Evolutionary conservation across 345 rosid genomes (phyloP).

Genomic region (Cardiospermum halicacabum): DNA sequence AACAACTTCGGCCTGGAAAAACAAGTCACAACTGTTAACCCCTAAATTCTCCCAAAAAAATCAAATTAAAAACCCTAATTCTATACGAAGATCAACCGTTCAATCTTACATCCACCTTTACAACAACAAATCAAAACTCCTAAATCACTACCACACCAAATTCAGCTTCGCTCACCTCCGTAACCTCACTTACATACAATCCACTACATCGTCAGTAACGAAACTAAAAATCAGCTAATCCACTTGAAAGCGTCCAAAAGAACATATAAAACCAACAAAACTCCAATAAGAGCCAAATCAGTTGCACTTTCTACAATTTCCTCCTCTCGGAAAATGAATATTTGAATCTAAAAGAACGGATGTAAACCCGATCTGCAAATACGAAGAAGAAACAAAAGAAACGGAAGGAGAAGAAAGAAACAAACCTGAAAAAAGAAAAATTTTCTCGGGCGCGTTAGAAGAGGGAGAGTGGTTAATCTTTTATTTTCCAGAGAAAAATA

Average conservation of each 20-base stretch:
- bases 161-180: not conserved
- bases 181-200: not conserved
- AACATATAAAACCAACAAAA: not conserved
- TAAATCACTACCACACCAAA: not conserved
- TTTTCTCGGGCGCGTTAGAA: not conserved
- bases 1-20: constrained; percentile 24
- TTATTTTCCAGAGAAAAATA: constrained; percentile 7
- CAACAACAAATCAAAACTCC: not conserved
- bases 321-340: not conserved
- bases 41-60: not conserved
- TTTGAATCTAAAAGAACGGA: not conserved
- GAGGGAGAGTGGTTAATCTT: not conserved
- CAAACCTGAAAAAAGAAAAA: constrained; percentile 20
- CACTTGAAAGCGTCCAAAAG: not conserved
- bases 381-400: not conserved
- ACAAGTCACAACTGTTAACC: not conserved
- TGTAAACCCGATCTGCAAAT: no score
- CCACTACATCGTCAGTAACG: not conserved
- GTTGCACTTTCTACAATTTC: not conserved
- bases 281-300: not conserved
- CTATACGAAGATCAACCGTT: not conserved
- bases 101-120: not conserved
- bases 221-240: not conserved
- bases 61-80: not conserved
- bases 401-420: not conserved